phyloP scores from a whole-genome alignment of 2,329 filamentous ascomycete species.

The Uncinocarpus reesii region DNA sequence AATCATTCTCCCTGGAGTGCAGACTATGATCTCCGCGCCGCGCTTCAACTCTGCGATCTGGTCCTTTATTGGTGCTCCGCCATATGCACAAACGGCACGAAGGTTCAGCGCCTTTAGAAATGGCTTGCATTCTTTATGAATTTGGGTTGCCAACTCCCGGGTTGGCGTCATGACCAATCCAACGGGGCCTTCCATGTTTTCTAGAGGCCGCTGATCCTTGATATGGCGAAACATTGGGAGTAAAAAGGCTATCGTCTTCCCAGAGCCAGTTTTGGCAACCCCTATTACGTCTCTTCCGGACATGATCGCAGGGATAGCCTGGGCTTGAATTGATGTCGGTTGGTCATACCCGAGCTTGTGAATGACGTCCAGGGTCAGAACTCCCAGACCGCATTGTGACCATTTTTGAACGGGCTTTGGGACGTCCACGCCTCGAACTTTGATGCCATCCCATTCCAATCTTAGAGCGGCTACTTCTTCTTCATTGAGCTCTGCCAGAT shows the following conservation, averaged over 20 bases:
- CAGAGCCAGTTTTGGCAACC: conserved; percentile 93
- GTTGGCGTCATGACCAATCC: conserved; percentile 88
- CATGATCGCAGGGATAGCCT: conserved; percentile 91
- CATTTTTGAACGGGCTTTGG: conserved; percentile 93
- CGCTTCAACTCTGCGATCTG: conserved; percentile 95
- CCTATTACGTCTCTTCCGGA: conserved; percentile 91
- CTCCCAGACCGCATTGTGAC: conserved; percentile 85
- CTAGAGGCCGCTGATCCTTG: conserved; percentile 76
- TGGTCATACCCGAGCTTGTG: conserved; percentile 70
- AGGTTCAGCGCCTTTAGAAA: conserved; percentile 81
- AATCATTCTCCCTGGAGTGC: conserved; percentile 89
- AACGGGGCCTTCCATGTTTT: conserved; percentile 76
- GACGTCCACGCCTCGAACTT: conserved; percentile 75
- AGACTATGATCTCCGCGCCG: conserved; percentile 88
- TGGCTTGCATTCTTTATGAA: conserved; percentile 87
- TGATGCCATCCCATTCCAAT: conserved; percentile 87
- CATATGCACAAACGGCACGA: conserved; percentile 83
- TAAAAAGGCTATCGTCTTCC: conserved; percentile 91
- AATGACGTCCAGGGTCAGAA: conserved; percentile 78
- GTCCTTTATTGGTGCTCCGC: conserved; percentile 90
- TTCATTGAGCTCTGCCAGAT: conserved; percentile 72
- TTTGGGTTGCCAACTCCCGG: conserved; percentile 84
- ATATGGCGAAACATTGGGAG: conserved; percentile 98
- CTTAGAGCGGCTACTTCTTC: conserved; percentile 73
- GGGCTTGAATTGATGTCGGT: conserved; percentile 88